These are phyloP conservation scores for Bruguiera sexangula DNA, from an alignment of 345 rosid species.

Conservation along the genomic window DNA sequence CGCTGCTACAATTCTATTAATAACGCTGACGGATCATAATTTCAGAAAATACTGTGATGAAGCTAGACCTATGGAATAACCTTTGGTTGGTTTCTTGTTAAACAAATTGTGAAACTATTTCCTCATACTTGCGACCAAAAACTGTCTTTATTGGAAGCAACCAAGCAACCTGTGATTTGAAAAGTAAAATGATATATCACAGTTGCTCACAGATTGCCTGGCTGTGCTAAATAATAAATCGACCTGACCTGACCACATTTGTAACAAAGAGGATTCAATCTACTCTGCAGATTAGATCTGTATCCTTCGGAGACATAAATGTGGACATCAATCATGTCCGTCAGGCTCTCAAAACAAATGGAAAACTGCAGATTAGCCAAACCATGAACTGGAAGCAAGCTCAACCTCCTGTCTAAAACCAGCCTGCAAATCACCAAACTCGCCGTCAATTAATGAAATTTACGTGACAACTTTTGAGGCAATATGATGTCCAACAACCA, in stretches of 20 bases:
- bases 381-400: neutral
- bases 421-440: neutral
- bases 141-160: conserved; percentile 25
- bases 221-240: conserved; percentile 39
- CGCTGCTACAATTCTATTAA: neutral
- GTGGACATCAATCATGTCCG: conserved; percentile 1
- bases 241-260: conserved; percentile 19
- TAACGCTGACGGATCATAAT: conserved; percentile 6
- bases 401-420: no score
- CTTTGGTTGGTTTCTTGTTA: conserved; percentile 16
- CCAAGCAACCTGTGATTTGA: conserved; percentile 44
- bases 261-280: neutral
- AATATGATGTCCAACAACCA: neutral
- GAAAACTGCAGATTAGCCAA: conserved; percentile 26
- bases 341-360: conserved; percentile 1
- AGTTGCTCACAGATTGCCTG: conserved; percentile 24
- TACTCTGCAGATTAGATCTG: neutral
- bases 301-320: neutral
- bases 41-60: conserved; percentile 3
- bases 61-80: conserved; percentile 11
- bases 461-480: no score
- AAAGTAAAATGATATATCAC: conserved; percentile 32
- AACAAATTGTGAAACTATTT: conserved; percentile 16
- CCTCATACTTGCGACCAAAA: conserved; percentile 10
- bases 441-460: no score